Conservation (phyloP, 2,329 filamentous ascomycete genomes). For the Didymella glomerata region DNA sequence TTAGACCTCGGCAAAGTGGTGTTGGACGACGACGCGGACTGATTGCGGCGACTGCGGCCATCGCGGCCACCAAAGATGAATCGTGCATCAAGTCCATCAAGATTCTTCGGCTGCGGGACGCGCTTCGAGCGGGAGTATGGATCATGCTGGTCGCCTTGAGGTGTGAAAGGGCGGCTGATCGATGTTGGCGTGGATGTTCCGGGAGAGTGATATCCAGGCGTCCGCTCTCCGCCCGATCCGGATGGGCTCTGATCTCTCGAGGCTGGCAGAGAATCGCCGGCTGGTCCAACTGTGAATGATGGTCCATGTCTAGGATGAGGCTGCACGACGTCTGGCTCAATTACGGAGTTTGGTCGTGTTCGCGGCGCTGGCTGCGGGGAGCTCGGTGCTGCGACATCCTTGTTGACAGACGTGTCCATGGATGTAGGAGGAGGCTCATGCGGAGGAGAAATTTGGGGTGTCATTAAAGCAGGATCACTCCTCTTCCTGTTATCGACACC, state of each 20-base stretch:
- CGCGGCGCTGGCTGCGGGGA: slow-evolving; percentile 44
- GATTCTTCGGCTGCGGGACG: slow-evolving; percentile 71
- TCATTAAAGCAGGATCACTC: slow-evolving; percentile 61
- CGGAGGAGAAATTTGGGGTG: slow-evolving; percentile 64
- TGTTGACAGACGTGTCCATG: slow-evolving; percentile 41
- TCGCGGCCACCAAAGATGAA: slow-evolving; percentile 86
- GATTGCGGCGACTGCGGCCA: slow-evolving; percentile 64
- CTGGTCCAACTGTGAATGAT: slow-evolving; percentile 65
- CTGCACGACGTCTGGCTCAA: slow-evolving; percentile 55
- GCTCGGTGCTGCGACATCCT: slow-evolving; percentile 29
- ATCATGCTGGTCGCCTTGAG: slow-evolving; percentile 80
- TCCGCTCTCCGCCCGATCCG: slow-evolving; percentile 61
- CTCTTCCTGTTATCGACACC: slow-evolving; percentile 49
- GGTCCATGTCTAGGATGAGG: slow-evolving; percentile 60
- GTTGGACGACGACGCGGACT: slow-evolving; percentile 43
- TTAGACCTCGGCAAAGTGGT: slow-evolving; percentile 57
- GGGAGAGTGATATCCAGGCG: slow-evolving; percentile 54
- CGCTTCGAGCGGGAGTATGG: slow-evolving; percentile 86
- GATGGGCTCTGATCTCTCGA: slow-evolving; percentile 71
- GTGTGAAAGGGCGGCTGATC: slow-evolving; percentile 75
- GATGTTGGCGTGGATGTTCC: slow-evolving; percentile 66
- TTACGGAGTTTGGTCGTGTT: slow-evolving; percentile 54
- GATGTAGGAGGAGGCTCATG: slow-evolving; percentile 62
- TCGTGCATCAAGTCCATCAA: slow-evolving; percentile 75
- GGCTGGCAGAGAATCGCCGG: slow-evolving; percentile 61